These are phyloP conservation scores for Camelina sativa DNA, from an alignment of 345 rosid species.

Conservation along the genomic window DNA sequence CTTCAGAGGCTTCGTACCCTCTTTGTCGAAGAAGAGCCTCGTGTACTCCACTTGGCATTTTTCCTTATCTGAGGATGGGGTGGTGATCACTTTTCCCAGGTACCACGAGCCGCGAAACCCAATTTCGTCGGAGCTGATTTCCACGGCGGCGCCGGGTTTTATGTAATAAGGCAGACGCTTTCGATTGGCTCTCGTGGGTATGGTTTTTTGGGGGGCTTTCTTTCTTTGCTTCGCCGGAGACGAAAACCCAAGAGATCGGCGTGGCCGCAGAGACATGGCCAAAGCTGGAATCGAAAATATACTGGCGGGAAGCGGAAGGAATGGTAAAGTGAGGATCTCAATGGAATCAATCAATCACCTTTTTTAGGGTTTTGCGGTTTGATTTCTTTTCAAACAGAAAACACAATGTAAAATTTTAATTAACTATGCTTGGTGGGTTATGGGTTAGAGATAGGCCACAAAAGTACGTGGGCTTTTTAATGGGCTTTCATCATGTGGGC, in stretches of 20 bases:
- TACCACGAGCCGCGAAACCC: slow-evolving; percentile 84
- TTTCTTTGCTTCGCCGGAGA: slow-evolving; percentile 36
- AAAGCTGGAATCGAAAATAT: neutral
- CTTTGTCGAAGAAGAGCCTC: slow-evolving; percentile 56
- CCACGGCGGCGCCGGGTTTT: slow-evolving; percentile 60
- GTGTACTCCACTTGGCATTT: slow-evolving; percentile 56
- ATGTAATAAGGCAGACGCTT: slow-evolving; percentile 34
- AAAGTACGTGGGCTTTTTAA: no score
- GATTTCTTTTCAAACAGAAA: neutral
- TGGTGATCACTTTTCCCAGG: slow-evolving; percentile 53
- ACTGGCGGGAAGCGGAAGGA: slow-evolving; percentile 51
- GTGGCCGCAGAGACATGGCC: slow-evolving; percentile 36
- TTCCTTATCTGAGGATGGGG: slow-evolving; percentile 41
- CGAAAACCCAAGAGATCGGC: neutral
- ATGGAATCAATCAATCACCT: neutral
- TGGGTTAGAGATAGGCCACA: no score
- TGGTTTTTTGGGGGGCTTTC: slow-evolving; percentile 13
- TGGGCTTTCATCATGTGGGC: no score
- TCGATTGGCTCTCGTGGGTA: neutral
- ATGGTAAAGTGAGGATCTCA: neutral
- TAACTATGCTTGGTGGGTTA: no score
- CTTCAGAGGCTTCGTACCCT: slow-evolving; percentile 50
- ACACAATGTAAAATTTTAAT: no score
- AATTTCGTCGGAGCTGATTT: slow-evolving; percentile 62
- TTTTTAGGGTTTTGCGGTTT: slow-evolving; percentile 1